A percentile compares a stretch with the other conserved stretches of the same genome.
phyloP scores from a whole-genome alignment of 2,329 filamentous ascomycete genomes.

The Cytospora schulzeri region DNA sequence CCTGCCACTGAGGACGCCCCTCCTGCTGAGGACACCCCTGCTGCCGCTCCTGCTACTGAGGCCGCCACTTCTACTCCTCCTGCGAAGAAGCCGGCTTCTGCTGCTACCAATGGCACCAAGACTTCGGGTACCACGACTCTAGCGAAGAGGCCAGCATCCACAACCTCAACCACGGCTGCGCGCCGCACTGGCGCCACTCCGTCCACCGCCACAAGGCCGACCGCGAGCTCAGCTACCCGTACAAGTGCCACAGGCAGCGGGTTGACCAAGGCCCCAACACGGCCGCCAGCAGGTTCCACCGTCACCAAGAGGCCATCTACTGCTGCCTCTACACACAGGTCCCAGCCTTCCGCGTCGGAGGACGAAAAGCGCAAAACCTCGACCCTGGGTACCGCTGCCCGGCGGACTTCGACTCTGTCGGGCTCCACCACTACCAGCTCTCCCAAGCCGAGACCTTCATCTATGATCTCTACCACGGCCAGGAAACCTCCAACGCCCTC shows the following conservation, averaged over 20 bases:
- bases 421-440: slow-evolving; percentile 31
- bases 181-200: slow-evolving; percentile 33
- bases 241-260: slow-evolving; percentile 33
- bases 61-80: slow-evolving; percentile 6
- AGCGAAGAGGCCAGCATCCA: slow-evolving; percentile 31
- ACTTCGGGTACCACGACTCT: slow-evolving; percentile 29
- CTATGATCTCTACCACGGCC: slow-evolving; percentile 37
- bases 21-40: slow-evolving; percentile 9
- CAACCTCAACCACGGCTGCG: slow-evolving; percentile 29
- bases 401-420: slow-evolving; percentile 39
- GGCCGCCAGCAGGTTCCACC: slow-evolving; percentile 34
- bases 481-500: slow-evolving; percentile 40
- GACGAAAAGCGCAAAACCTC: slow-evolving; percentile 41
- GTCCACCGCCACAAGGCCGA: slow-evolving; percentile 36
- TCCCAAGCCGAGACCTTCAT: slow-evolving; percentile 31
- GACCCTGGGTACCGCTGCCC: slow-evolving; percentile 31
- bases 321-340: slow-evolving; percentile 35
- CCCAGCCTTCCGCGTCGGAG: slow-evolving; percentile 40
- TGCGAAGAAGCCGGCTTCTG: slow-evolving; percentile 23
- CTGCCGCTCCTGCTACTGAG: slow-evolving; percentile 4
- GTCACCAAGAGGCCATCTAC: slow-evolving; percentile 38
- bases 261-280: slow-evolving; percentile 37
- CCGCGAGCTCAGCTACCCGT: slow-evolving; percentile 34
- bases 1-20: slow-evolving; percentile 16
- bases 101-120: slow-evolving; percentile 24